Conservation (phyloP, 2,329 filamentous ascomycete species). For the Metarhizium anisopliae region DNA sequence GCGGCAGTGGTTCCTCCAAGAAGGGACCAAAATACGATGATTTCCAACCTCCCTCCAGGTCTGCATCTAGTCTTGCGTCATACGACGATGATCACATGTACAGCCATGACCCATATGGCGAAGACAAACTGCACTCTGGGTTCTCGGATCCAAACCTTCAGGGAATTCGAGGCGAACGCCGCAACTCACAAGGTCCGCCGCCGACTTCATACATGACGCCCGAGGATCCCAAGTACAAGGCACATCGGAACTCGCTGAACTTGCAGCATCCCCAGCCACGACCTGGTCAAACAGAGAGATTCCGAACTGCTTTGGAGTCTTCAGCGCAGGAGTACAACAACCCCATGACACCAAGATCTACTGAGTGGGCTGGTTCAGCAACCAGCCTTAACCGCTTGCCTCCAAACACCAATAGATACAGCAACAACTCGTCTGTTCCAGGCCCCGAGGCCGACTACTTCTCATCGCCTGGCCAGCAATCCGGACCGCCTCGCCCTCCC, state of each 20-base stretch:
- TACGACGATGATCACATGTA: slow-evolving; percentile 50
- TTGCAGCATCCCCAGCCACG: slow-evolving; percentile 72
- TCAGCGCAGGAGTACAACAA: slow-evolving; percentile 61
- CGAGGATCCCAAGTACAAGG: slow-evolving; percentile 72
- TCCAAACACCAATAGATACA: slow-evolving; percentile 37
- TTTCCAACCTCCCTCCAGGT: slow-evolving; percentile 56
- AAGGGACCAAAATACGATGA: slow-evolving; percentile 53
- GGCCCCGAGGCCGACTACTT: slow-evolving; percentile 33
- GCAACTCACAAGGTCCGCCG: slow-evolving; percentile 21
- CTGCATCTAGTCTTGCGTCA: slow-evolving; percentile 63
- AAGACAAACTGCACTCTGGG: slow-evolving; percentile 51
- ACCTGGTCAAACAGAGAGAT: slow-evolving; percentile 63
- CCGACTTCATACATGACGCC: slow-evolving; percentile 44
- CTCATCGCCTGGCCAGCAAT: slow-evolving; percentile 31
- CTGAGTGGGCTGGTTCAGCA: slow-evolving; percentile 54
- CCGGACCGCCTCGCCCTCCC: slow-evolving; percentile 48
- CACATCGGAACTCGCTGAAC: slow-evolving; percentile 71
- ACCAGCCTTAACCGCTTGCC: slow-evolving; percentile 48
- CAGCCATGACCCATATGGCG: slow-evolving; percentile 44
- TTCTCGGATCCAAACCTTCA: slow-evolving; percentile 44
- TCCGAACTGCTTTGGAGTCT: slow-evolving; percentile 64
- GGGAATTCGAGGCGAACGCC: slow-evolving; percentile 4
- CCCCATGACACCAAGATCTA: slow-evolving; percentile 49
- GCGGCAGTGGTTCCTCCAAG: slow-evolving; percentile 50
- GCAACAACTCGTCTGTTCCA: slow-evolving; percentile 30